A percentile compares a stretch with the other conserved stretches of the same genome.
phyloP scores from a whole-genome alignment of 495 filamentous ascomycete genomes.

The Hypoxylon cercidicola region DNA sequence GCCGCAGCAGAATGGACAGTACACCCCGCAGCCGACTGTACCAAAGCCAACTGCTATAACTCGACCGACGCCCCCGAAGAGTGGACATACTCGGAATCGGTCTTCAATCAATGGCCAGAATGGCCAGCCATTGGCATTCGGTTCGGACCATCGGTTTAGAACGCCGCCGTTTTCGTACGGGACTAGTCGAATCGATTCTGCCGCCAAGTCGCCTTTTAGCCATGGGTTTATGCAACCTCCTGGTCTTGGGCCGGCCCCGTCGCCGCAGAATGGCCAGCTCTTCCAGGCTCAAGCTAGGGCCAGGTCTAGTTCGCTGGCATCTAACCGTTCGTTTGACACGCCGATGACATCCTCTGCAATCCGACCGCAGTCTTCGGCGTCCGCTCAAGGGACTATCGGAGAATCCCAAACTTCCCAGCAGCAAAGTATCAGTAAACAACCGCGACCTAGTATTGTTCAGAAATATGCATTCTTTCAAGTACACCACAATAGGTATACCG shows the following conservation, averaged over 20 bases:
- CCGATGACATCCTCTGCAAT: conserved; percentile 48
- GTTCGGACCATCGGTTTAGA: conserved; percentile 43
- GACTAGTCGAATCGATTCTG: conserved; percentile 36
- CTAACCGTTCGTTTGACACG: conserved; percentile 46
- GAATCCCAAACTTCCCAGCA: conserved; percentile 30
- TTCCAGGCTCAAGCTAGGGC: conserved; percentile 47
- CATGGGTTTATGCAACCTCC: conserved; percentile 46
- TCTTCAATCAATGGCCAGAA: conserved; percentile 41
- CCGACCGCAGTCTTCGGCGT: conserved; percentile 41
- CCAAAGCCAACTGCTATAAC: conserved; percentile 31
- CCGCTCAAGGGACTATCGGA: conserved; percentile 38
- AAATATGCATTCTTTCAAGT: conserved; percentile 65
- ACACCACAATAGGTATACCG: conserved; percentile 42
- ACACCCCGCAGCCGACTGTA: conserved; percentile 23
- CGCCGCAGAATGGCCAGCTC: conserved; percentile 45
- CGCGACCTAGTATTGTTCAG: conserved; percentile 46
- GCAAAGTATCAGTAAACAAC: conserved; percentile 18
- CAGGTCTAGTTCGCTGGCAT: conserved; percentile 45
- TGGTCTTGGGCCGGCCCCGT: conserved; percentile 45
- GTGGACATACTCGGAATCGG: conserved; percentile 39
- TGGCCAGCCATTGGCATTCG: conserved; percentile 36
- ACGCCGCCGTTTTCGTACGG: conserved; percentile 49
- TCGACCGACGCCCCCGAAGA: conserved; percentile 36
- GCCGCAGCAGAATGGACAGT: conserved; percentile 28
- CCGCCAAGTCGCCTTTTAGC: conserved; percentile 46